Conservation (phyloP, 257 asterid genomes). For the Leptodermis oblonga region DNA sequence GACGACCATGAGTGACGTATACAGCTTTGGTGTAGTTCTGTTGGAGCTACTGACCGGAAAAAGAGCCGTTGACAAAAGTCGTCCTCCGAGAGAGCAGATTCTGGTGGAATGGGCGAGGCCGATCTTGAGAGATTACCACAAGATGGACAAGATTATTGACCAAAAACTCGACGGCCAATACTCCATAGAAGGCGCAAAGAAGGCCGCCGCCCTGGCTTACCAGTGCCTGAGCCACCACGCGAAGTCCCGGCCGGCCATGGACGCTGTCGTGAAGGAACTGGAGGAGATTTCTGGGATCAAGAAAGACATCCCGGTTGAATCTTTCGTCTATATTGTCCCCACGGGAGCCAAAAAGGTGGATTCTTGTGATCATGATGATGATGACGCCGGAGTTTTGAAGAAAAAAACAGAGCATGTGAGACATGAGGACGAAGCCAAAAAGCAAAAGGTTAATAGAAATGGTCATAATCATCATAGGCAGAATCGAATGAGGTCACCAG, state of each 20-base stretch:
- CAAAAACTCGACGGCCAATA: conserved; percentile 68
- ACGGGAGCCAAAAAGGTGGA: conserved; percentile 16
- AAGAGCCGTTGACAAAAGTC: conserved; percentile 49
- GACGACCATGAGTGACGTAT: conserved; percentile 70
- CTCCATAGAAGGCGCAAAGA: conserved; percentile 62
- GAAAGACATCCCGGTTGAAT: conserved; percentile 43
- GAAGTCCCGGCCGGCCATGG: conserved; percentile 65
- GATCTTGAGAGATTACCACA: conserved; percentile 56
- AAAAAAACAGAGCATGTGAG: conserved; percentile 10
- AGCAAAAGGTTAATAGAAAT: neutral
- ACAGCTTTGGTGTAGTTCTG: conserved; percentile 72
- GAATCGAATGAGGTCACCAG: conserved; percentile 31
- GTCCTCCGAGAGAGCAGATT: conserved; percentile 49
- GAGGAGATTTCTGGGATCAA: conserved; percentile 35
- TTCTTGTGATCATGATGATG: neutral
- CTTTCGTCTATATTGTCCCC: conserved; percentile 54
- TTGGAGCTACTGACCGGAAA: conserved; percentile 65
- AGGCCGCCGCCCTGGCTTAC: conserved; percentile 59
- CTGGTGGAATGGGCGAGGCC: conserved; percentile 83
- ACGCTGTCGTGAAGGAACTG: conserved; percentile 45
- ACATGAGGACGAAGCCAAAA: conserved; percentile 13
- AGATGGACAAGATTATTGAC: conserved; percentile 55
- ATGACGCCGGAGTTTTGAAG: neutral
- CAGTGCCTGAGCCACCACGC: conserved; percentile 57
- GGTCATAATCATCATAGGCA: conserved; percentile 31